Conservation (phyloP, 2,329 filamentous ascomycete species). For the Dactylellina leptospora region DNA sequence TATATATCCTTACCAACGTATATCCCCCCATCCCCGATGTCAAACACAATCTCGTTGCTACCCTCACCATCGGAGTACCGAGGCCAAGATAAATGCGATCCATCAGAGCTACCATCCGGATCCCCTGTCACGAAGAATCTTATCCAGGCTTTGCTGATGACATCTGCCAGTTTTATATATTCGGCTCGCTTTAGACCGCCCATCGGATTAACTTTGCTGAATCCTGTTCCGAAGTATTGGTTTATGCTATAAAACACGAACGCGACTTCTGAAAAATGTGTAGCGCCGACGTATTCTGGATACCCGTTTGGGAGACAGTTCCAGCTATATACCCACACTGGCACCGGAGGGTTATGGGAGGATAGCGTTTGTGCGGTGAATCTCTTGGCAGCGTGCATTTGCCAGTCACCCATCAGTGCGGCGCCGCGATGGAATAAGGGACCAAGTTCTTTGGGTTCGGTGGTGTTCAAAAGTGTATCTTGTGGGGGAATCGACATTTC, state of each 20-base stretch:
- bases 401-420: constrained; percentile 67
- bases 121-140: constrained; percentile 1
- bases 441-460: constrained; percentile 19
- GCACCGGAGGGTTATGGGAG: constrained; percentile 55
- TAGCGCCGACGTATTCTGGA: constrained; percentile 62
- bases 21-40: constrained; percentile 57
- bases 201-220: background rate
- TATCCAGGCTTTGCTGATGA: constrained; percentile 33
- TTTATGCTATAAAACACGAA: constrained; percentile 58
- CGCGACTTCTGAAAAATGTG: constrained; percentile 65
- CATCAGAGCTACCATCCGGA: background rate
- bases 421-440: constrained; percentile 63
- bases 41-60: constrained; percentile 59
- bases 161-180: background rate
- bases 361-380: constrained; percentile 66
- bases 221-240: background rate
- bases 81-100: constrained; percentile 57
- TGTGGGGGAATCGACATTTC: too few relatives aligned
- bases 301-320: constrained; percentile 66
- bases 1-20: constrained; percentile 59
- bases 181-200: background rate
- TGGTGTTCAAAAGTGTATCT: too few relatives aligned
- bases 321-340: constrained; percentile 70
- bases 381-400: constrained; percentile 68
- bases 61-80: constrained; percentile 56